phyloP scores from a whole-genome alignment of 495 filamentous ascomycete genomes.

The Cercophora newfieldiana region DNA sequence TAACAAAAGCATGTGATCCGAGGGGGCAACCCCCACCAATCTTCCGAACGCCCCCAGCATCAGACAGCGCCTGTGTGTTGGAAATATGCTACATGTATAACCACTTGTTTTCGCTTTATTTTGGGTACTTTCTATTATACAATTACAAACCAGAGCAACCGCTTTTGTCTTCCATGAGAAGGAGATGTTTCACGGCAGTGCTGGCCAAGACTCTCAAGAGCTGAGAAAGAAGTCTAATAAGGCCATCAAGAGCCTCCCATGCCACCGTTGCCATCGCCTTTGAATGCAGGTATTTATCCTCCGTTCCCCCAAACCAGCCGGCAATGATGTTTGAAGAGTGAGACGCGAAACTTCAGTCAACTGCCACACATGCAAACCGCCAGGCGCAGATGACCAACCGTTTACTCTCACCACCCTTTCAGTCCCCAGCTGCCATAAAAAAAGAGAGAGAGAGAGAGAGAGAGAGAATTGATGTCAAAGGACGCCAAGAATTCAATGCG shows the following conservation, averaged over 20 bases:
- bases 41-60: no score
- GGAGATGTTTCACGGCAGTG: conserved; percentile 6
- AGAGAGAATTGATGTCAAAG: background rate
- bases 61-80: no score
- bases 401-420: background rate
- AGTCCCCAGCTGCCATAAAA: background rate
- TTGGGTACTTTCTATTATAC: conserved; percentile 29
- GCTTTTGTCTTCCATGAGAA: conserved; percentile 32
- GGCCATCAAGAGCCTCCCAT: conserved; percentile 10
- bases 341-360: background rate
- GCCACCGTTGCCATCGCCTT: conserved; percentile 1
- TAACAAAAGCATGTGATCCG: no score
- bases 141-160: conserved; percentile 24
- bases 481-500: background rate
- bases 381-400: background rate
- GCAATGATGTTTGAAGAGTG: background rate
- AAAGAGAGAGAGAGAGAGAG: background rate
- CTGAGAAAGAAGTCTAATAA: conserved; percentile 23
- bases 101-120: conserved; percentile 26
- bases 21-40: no score
- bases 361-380: background rate
- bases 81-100: background rate
- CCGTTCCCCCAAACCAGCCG: background rate
- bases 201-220: conserved; percentile 12
- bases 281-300: conserved; percentile 18